Conservation (phyloP, 129 eudicot species). For the Mikania micrantha region DNA sequence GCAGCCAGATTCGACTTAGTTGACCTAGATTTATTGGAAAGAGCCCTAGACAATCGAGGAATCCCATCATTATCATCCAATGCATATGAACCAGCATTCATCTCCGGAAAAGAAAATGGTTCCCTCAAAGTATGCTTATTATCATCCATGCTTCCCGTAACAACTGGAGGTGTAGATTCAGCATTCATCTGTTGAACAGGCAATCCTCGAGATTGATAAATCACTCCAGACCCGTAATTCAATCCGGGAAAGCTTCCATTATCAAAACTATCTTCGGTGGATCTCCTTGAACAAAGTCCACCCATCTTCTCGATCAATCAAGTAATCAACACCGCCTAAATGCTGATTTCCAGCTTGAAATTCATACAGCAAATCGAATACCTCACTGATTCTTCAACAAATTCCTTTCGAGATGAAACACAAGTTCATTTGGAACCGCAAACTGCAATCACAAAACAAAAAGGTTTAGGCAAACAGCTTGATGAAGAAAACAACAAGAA, state of each 20-base stretch:
- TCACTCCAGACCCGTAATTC: no score
- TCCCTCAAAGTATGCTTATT: not conserved
- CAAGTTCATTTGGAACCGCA: not conserved
- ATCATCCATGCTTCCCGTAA: no score
- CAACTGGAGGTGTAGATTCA: no score
- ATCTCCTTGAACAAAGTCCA: no score
- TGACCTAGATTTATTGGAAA: conserved; percentile 62
- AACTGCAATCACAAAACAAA: conserved; percentile 17
- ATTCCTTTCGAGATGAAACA: not conserved
- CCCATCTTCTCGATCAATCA: no score
- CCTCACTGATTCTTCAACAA: not conserved
- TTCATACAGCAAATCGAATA: conserved; percentile 18
- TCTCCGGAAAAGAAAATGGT: no score
- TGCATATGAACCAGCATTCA: not conserved
- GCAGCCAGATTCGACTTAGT: conserved; percentile 42
- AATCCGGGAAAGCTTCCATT: no score
- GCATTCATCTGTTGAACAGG: no score
- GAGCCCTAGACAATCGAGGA: conserved; percentile 67
- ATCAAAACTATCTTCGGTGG: no score
- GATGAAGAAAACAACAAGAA: not conserved
- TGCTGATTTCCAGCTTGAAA: conserved; percentile 13
- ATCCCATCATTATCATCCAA: conserved; percentile 71
- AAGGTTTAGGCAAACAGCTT: not conserved
- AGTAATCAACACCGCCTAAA: no score
- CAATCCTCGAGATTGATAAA: no score